These are phyloP conservation scores for Malus hybrid DNA, from an alignment of 331 rosid species.

Conservation along the genomic window DNA sequence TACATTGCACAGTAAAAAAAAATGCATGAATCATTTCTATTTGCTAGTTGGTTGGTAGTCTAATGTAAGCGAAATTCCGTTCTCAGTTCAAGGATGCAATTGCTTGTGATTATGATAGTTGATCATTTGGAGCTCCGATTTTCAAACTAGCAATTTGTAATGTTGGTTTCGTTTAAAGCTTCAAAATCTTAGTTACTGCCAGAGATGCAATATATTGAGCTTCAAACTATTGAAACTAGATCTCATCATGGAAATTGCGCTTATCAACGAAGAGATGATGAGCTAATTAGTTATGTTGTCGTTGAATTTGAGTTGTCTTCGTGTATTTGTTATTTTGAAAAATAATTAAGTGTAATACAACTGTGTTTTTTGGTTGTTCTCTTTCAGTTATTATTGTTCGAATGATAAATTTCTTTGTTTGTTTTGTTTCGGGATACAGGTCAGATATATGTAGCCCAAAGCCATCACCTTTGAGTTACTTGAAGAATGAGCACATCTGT, in stretches of 20 bases:
- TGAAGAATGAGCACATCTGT: constrained; percentile 76
- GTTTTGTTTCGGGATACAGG: constrained; percentile 32
- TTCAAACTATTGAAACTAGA: not conserved
- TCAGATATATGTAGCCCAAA: constrained; percentile 72
- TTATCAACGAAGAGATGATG: not conserved
- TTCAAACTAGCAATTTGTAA: not conserved
- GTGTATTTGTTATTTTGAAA: not conserved
- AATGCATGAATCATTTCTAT: not conserved
- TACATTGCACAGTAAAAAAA: not conserved
- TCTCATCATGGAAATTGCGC: not conserved
- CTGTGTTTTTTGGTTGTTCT: not conserved
- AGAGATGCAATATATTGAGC: too few relatives aligned
- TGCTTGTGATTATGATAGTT: not conserved
- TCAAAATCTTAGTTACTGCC: not conserved
- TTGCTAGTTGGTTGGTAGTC: not conserved
- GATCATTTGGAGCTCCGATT: not conserved
- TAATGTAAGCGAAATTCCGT: not conserved
- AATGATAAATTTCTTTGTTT: constrained; percentile 1
- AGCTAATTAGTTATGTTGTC: not conserved
- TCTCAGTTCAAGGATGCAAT: not conserved
- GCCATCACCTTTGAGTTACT: constrained; percentile 54
- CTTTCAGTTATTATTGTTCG: not conserved
- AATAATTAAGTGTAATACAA: not conserved
- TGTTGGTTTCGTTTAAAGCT: not conserved
- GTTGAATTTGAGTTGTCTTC: not conserved